Percentiles rank a stretch among this genome's conserved stretches.
phyloP scores from a whole-genome alignment of 2,329 filamentous ascomycete genomes.

The Alternaria solani region DNA sequence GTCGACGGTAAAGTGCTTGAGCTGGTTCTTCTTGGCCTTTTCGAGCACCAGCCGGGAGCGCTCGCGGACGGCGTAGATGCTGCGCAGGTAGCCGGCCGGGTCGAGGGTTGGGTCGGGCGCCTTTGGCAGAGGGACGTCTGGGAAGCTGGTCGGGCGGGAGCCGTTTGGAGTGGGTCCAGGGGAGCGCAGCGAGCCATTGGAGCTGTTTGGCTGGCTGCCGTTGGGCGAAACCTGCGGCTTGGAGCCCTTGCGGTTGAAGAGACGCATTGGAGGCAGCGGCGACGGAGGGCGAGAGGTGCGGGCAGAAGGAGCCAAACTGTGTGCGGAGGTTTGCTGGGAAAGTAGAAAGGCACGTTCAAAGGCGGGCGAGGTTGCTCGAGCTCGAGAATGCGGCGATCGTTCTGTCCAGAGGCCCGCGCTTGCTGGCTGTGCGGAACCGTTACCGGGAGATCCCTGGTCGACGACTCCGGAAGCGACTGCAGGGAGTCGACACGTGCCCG shows the following conservation, averaged over 20 bases:
- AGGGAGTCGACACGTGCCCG: conserved; percentile 15
- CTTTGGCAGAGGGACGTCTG: conserved; percentile 81
- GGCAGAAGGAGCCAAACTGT: conserved; percentile 14
- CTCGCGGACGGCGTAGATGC: conserved; percentile 86
- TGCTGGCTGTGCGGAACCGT: conserved; percentile 31
- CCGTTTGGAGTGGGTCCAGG: conserved; percentile 55
- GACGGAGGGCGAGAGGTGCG: conserved; percentile 14
- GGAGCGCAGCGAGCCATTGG: conserved; percentile 61
- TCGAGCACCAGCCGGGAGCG: conserved; percentile 75
- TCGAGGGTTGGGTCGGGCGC: conserved; percentile 88
- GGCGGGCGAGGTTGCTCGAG: conserved; percentile 15
- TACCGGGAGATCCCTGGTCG: conserved; percentile 30
- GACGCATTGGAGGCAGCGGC: conserved; percentile 54
- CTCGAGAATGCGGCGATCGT: conserved; percentile 29
- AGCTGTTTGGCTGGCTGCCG: conserved; percentile 52
- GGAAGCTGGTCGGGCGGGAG: conserved; percentile 60
- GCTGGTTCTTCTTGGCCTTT: conserved; percentile 77
- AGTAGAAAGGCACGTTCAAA: conserved; percentile 11
- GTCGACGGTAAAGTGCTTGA: conserved; percentile 89
- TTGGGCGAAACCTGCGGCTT: conserved; percentile 49
- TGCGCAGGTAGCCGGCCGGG: conserved; percentile 88
- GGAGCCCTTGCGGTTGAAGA: conserved; percentile 61
- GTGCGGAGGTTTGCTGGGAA: conserved; percentile 11
- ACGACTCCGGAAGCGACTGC: conserved; percentile 24
- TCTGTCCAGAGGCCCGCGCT: conserved; percentile 19